These are phyloP conservation scores for Mytilinidion resinicola DNA, from an alignment of 495 filamentous ascomycete species.

Conservation along the genomic window DNA sequence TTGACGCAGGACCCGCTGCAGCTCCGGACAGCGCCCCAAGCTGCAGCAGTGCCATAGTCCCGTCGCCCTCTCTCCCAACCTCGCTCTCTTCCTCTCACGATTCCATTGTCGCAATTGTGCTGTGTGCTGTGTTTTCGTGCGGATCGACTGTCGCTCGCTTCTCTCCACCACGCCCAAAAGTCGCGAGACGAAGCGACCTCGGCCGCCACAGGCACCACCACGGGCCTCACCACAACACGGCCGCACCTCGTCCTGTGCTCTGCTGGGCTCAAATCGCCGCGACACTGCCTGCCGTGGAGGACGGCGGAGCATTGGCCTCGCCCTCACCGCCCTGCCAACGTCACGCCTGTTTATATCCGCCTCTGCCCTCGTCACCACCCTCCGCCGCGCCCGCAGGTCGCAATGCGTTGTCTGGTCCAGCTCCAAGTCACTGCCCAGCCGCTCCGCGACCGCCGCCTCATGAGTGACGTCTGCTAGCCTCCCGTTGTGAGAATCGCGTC, in stretches of 20 bases:
- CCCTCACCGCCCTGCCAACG: constrained; percentile 28
- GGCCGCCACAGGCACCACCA: constrained; percentile 2
- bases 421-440: constrained; percentile 24
- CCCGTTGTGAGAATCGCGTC: constrained; percentile 14
- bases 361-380: constrained; percentile 3
- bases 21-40: constrained; percentile 11
- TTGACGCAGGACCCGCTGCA: constrained; percentile 29
- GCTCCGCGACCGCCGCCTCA: constrained; percentile 21
- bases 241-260: not conserved
- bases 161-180: constrained; percentile 15
- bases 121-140: not conserved
- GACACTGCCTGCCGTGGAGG: constrained; percentile 1
- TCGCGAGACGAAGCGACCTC: constrained; percentile 10
- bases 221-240: not conserved
- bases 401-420: constrained; percentile 28
- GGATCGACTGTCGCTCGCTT: constrained; percentile 14
- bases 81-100: constrained; percentile 10
- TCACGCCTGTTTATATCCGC: constrained; percentile 22
- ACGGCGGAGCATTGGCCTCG: constrained; percentile 21
- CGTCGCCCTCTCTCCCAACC: constrained; percentile 19
- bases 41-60: constrained; percentile 12
- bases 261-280: constrained; percentile 19
- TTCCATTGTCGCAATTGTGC: constrained; percentile 7
- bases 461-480: constrained; percentile 26
- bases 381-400: constrained; percentile 20